These are phyloP conservation scores for Ogataea henricii DNA, from an alignment of 805 yeast species.

Conservation along the genomic window DNA sequence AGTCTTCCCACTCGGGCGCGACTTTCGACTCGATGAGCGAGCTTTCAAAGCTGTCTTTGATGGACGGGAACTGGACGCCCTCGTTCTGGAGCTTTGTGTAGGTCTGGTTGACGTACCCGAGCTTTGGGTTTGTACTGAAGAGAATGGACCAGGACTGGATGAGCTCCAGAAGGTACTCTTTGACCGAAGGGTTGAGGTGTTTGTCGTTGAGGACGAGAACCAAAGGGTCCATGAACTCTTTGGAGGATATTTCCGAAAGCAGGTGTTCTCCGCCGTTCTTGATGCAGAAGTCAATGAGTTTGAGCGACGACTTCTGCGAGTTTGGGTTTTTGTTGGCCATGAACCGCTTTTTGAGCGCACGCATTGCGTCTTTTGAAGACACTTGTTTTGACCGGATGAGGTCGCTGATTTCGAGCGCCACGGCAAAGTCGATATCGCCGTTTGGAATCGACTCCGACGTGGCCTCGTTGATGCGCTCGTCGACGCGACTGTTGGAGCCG, in stretches of 20 bases:
- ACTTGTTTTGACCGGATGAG: conserved; percentile 78
- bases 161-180: conserved; percentile 57
- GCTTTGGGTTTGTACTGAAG: conserved; percentile 65
- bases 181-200: conserved; percentile 50
- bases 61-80: conserved; percentile 67
- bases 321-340: conserved; percentile 69
- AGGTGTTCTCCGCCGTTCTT: conserved; percentile 93
- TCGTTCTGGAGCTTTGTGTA: conserved; percentile 61
- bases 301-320: conserved; percentile 71
- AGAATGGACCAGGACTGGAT: conserved; percentile 79
- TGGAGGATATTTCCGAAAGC: conserved; percentile 71
- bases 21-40: conserved; percentile 80
- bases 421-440: conserved; percentile 77
- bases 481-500: conserved; percentile 44
- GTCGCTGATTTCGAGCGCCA: conserved; percentile 84
- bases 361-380: conserved; percentile 79
- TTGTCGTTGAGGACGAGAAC: conserved; percentile 44
- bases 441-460: conserved; percentile 89
- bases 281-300: conserved; percentile 80
- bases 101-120: conserved; percentile 62
- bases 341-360: conserved; percentile 75
- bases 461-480: conserved; percentile 68
- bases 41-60: conserved; percentile 39
- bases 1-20: conserved; percentile 98
- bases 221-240: conserved; percentile 84